A percentile compares a stretch with the other conserved stretches of the same genome.
phyloP scores from a whole-genome alignment of 176 grass and related monocot genomes.

The Musa troglodytarum region DNA sequence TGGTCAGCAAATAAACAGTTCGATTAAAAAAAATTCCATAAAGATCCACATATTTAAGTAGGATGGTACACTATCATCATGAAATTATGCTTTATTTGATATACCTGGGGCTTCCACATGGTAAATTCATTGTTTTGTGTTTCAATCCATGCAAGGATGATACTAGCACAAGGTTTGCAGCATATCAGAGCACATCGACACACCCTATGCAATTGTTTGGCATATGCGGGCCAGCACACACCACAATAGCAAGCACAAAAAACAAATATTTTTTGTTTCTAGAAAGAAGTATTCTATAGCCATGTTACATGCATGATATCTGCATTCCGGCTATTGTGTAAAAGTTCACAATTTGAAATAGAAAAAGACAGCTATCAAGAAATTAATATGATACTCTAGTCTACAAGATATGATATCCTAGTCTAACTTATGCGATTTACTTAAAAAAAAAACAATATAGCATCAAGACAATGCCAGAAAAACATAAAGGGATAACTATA shows the following conservation, averaged over 20 bases:
- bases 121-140: background rate
- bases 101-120: background rate
- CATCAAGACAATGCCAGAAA: background rate
- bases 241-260: too few relatives aligned
- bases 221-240: background rate
- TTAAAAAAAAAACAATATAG: background rate
- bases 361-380: background rate
- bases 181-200: background rate
- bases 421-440: background rate
- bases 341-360: background rate
- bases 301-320: too few relatives aligned
- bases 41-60: background rate
- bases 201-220: background rate
- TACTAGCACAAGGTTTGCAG: too few relatives aligned
- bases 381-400: background rate
- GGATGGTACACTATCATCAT: background rate
- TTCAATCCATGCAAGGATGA: too few relatives aligned
- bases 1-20: constrained; percentile 33
- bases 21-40: background rate
- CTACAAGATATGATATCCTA: background rate
- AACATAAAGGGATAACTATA: background rate
- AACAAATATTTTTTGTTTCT: too few relatives aligned
- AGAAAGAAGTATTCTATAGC: too few relatives aligned
- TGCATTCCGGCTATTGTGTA: background rate
- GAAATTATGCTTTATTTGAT: background rate